Evolutionary conservation across 805 yeast species (phyloP), one percentile per base, ranked within the genome.

Genomic region (Kodamaea leandrae): DNA sequence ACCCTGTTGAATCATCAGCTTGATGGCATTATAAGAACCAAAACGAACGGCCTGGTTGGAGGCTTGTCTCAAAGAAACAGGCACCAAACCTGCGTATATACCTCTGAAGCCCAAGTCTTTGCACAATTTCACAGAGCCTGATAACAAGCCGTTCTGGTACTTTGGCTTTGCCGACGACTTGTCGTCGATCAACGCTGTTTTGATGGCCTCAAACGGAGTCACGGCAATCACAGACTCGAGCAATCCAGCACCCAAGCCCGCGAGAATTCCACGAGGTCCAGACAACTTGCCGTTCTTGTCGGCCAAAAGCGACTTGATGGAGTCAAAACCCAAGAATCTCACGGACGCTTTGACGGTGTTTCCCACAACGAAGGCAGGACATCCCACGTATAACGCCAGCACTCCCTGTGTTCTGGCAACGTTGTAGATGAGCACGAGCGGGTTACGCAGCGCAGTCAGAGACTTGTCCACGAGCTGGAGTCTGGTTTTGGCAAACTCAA

Each of bases 201-300:
- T 91, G 64, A 91, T 87, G 25, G 96, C 95, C 63, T 91, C 99
- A 42, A 90, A 89, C 2, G 99, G 99, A 0, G 99, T 91, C 36
- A 93, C 96, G 0, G 98, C 98, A 33, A 90, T 72, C 19, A 89
- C 83, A 43, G 95, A 83, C 60, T 91, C 99, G 46, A 91, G 64
- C 33, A 90, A 76, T 26, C 99, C 99, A 2, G 99, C 99, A 36
- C 98, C 97, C 32, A 93, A 70, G n/a, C 99, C 99, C 1, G 99
- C 99, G 23, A 91, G 45, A 4, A 90, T 95, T 50, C 98, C 98
- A 55, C 96, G 66, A 6, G 93, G 82, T 3, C 96, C 96, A 25
- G 93, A 80, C 36, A 93, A 66, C 61, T 87, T 85, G 5, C 98
- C 98, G 47, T 86, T 77, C 51, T 80, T 80, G 61, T 93, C 98